Evolutionary conservation across 495 filamentous ascomycete species (phyloP).

Genomic region (Lepidopterella palustris): DNA sequence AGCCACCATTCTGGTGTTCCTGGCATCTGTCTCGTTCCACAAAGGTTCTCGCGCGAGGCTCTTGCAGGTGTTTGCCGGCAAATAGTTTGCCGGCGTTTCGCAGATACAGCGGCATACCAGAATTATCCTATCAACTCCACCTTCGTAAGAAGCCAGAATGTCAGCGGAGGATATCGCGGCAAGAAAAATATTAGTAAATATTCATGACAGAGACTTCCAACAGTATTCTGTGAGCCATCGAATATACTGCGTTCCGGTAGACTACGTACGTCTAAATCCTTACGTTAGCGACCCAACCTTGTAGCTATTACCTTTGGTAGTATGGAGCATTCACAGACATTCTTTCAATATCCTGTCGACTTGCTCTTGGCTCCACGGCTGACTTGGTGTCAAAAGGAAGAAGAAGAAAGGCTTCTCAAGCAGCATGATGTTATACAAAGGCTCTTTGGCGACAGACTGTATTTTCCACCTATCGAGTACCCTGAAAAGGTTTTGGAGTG

Average conservation of each 20-base stretch:
- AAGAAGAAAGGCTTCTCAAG: slow-evolving; percentile 65
- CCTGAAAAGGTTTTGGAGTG: slow-evolving; percentile 42
- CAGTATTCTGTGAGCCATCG: slow-evolving; percentile 50
- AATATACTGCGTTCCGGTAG: slow-evolving; percentile 74
- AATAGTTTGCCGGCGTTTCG: too few species aligned
- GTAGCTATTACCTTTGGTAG: not conserved
- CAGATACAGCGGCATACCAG: too few species aligned
- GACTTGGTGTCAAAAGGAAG: slow-evolving; percentile 56
- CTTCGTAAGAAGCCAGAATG: not conserved
- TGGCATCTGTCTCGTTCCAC: too few species aligned
- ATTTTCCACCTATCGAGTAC: slow-evolving; percentile 67
- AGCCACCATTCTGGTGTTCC: not conserved
- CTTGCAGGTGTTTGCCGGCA: too few species aligned
- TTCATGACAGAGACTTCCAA: slow-evolving; percentile 33
- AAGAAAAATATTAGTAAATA: slow-evolving; percentile 11
- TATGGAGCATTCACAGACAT: slow-evolving; percentile 16
- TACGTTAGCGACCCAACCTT: not conserved
- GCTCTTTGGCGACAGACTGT: slow-evolving; percentile 67
- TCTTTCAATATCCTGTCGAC: not conserved
- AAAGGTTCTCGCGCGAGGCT: too few species aligned
- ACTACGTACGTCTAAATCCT: slow-evolving; percentile 58
- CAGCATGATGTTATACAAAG: slow-evolving; percentile 65
- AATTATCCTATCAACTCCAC: too few species aligned
- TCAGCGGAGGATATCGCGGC: not conserved
- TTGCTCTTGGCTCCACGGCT: not conserved